Evolutionary conservation across 2,329 filamentous ascomycete genomes (phyloP).

Genomic region (Penicillium sp.): DNA sequence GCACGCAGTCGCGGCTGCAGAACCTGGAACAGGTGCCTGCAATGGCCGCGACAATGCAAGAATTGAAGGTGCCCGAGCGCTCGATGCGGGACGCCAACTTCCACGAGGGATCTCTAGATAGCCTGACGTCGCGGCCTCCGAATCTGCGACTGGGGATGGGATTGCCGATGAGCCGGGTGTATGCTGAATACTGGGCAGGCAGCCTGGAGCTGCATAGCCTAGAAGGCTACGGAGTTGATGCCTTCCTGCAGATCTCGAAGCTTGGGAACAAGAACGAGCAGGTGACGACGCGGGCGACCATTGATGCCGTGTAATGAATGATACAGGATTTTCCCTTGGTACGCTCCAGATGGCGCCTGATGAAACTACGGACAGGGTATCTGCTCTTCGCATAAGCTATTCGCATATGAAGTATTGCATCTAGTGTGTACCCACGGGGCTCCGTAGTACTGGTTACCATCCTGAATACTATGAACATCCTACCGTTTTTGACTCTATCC

Average conservation of each 20-base stretch:
- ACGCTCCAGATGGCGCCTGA: background rate
- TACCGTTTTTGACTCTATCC: too few species aligned
- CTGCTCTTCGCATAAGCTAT: too few species aligned
- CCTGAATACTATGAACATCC: too few species aligned
- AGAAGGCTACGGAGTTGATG: slow-evolving; percentile 93
- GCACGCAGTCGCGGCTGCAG: slow-evolving; percentile 71
- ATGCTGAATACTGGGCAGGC: slow-evolving; percentile 97
- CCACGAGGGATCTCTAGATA: slow-evolving; percentile 68
- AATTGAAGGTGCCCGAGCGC: slow-evolving; percentile 57
- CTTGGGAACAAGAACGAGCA: slow-evolving; percentile 98
- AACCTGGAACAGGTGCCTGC: slow-evolving; percentile 85
- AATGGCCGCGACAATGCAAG: slow-evolving; percentile 90
- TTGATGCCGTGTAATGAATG: slow-evolving; percentile 65
- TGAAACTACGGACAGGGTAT: background rate
- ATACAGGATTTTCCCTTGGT: background rate
- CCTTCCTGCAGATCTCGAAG: slow-evolving; percentile 93
- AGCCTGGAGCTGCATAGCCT: slow-evolving; percentile 86
- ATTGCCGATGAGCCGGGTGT: slow-evolving; percentile 86
- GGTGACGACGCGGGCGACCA: slow-evolving; percentile 71
- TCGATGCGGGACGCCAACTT: slow-evolving; percentile 34
- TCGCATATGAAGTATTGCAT: too few species aligned
- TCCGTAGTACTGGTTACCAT: too few species aligned
- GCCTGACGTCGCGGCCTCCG: slow-evolving; percentile 77
- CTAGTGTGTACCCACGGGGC: too few species aligned
- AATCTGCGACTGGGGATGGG: slow-evolving; percentile 89